Base-by-base conservation (phyloP, 2,329 filamentous ascomycete genomes). In the Stenocarpella maydis region DNA sequence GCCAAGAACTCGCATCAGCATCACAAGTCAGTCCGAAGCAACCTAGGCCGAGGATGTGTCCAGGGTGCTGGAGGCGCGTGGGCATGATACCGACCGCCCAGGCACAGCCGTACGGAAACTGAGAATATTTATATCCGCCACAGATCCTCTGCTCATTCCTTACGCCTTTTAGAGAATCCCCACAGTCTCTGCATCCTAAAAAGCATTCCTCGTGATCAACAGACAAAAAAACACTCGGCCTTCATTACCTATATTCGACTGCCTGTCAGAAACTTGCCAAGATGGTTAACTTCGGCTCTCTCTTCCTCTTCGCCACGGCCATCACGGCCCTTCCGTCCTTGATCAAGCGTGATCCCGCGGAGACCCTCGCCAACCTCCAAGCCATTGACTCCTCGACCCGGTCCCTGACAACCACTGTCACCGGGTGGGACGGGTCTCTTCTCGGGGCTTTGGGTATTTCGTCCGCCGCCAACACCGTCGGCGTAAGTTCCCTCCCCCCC, bases 271-370 rank as follows among this genome's bases (percentile, higher is more conserved):
- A 17, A 47, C 21, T 31, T 14, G 58, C 34, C 68, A 69, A 69
- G 53, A 70, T 70, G 68, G 26, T 61, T n/a, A 69, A 66, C 64
- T 50, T 70, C 47, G 65, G 60, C 54, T 63, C 68, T 12, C 7
- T 67, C 9, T 28, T 67, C 26, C 19, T 66, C 54, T 53, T 70
- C 19, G 68, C 64, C 39, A 55, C 65, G 14, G 68, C 68, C 49
- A 60, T 67, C 49, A 54, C 68, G 68, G 68, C 68, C 47, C 28
- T 67, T 3, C 64, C 68, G 17, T 60, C 64, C 49, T 7, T 53
- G 26, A 47, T 61, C 54, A 65, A 55, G 9, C 64, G 66, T 63
- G 68, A 67, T 50, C 17, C 54, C 10, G 66, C 68, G 10, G 54
- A 47, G 37, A 60, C 66, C 26, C 54, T 70, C n/a, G 54, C 54